Evolutionary conservation across 2,329 filamentous ascomycete species (phyloP), one percentile per base, ranked within the genome.

Genomic region (Chrysoporthe austroafricana): DNA sequence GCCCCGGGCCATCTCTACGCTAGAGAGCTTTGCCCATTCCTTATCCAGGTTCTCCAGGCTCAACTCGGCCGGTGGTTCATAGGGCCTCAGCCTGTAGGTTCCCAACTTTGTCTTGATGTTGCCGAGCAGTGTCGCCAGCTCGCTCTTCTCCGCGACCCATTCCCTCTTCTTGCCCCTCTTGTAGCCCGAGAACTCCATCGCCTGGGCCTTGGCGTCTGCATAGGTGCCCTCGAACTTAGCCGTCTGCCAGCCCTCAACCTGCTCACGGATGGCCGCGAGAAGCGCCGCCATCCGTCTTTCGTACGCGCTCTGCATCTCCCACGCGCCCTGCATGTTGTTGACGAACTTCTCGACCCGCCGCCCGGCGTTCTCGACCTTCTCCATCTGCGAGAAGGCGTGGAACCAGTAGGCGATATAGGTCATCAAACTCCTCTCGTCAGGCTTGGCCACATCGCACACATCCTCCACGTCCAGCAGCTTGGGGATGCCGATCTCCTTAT

Each of bases 331-430:
- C 96, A 99, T 98, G 78, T 96, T 98, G 77, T 93, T 93, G 73
- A 99, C 92, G 76, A 99, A 99, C 80, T 99, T 99, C 82, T 99
- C 96, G 5, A 99, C 96, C 73, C 96, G 88, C 70, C 96, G 88
- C 5, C 96, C 96, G 4, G 96, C 96, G 77, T 99, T 99, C 80
- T 99, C 96, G 9, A 99, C 96, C 77, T 95, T 92, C 81, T 99
- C 96, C 90, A 99, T 96, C 76, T 98, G 95, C 42, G 95, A 98
- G 78, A 99, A 99, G 73, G 96, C 96, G 77, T 99, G 96, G 86
- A 99, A 99, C 96, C 96, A 99, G 83, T 99, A 99, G 71, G 96
- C 96, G 74, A 99, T 99, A 79, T 99, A 99, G 0, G 96, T 99
- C 96, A 99, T 99, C 77, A 99, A 85, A 78, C 92, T 96, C 74